Evolutionary conservation across 768 basidiomycete species (phyloP), one percentile per base, ranked within the genome.

Genomic region (Tricholoma terreum): DNA sequence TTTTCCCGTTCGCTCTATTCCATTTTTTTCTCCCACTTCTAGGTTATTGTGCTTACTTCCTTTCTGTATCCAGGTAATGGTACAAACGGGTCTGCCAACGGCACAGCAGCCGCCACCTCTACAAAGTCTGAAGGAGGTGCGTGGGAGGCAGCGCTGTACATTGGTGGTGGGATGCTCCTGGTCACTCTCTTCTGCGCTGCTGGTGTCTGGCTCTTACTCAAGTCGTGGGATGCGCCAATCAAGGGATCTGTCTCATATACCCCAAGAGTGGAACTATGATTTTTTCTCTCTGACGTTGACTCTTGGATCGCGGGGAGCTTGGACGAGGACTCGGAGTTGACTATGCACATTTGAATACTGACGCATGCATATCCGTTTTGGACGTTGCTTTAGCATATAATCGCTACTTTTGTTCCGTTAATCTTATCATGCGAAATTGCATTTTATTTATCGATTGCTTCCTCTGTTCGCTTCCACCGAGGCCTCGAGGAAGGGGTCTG

Each of bases 91-190:
- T 19, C 46, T 6, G 27, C 35, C 50, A 30, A 11, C 54, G 49
- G 27, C 54, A 33, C 50, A 56, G 34, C 24, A 9, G 35, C 35
- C 14, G 38, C 12, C 36, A 27, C 55, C 22, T 19, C 53, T 42
- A 19, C 52, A 17, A n/a, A 30, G 1, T 58, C 60, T 21, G 60
- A 69, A 8, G 51, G 62, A 1, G 52, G 59, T 22, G 54, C 61
- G 49, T 40, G 53, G 6, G 71, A 73, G 61, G 33, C 73, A 54
- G 53, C 66, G 30, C 40, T 75, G 50, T 77, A 73, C 55, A 64
- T 75, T 12, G 63, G 49, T 14, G 63, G 54, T 3, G 58, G 59
- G 2, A 54, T 60, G n/a, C 24, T 49, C 0, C 40, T 65, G 31
- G 57, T 67, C 9, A 15, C 65, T 17, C n/a, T 22, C 3, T 15